Base-by-base conservation (phyloP, 1,284 basidiomycete genomes). In the Trichosporon coremiiforme region DNA sequence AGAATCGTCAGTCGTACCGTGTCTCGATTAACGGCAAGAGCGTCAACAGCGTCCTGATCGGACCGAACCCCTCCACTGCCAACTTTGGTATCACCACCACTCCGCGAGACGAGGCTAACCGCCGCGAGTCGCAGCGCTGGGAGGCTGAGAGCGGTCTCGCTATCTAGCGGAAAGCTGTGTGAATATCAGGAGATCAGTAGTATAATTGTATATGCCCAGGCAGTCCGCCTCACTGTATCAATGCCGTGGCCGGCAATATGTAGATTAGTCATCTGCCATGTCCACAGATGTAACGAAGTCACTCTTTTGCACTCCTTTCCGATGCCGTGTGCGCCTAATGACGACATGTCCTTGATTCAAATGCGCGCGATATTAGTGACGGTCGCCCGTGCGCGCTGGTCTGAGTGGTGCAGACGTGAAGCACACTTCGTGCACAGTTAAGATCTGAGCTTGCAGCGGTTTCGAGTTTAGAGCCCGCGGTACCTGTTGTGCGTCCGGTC, bases 21-120 rank as follows among this genome's bases (percentile, higher is more conserved):
- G 29, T 60, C 31, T 60, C 57, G 31, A 31, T 60, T 17, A 8
- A 60, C 57, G 29, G 57, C 57, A 60, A 60, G 29, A 60, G 57
- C 12, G 57, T 60, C 13, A 60, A 60, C 29, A 60, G 57, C 22
- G 57, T 60, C 57, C 15, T 60, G 15, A 33, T 60, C 31, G 57
- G 57, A 0, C 57, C 57, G 1, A 60, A 60, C 29, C 13, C 12
- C 15, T 60, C 57, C 57, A 22, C 22, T 15, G 31, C 31, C 6
- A 25, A 33, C 15, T 33, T 60, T 5, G 57, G 57, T 6, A 5
- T 60, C 31, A 15, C 31, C 31, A 10, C 22, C 15, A 6, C 57
- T 3, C 57, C 57, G 29, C 29, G 31, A 17, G 57, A 60, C 2
- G 57, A 60, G 57, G 31, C 53, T n/a, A 7, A 29, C 10, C 53